These are phyloP conservation scores for Wickerhamiella spandovensis DNA, from an alignment of 805 yeast genomes.

Conservation along the genomic window DNA sequence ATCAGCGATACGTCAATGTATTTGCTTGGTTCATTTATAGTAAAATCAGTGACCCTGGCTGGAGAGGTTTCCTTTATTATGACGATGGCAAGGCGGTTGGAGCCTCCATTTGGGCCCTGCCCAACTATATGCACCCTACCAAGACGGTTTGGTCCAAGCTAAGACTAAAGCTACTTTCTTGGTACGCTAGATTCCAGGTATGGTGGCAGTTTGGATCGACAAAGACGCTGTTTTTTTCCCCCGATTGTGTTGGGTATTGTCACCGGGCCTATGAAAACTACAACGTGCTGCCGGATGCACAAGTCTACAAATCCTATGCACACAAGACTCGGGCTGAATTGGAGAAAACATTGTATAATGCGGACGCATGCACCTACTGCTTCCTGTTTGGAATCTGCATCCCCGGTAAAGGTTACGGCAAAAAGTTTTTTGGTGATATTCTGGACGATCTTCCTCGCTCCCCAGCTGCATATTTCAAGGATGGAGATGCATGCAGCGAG, in stretches of 20 bases:
- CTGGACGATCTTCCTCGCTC: background rate
- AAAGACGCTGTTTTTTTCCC: background rate
- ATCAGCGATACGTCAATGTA: background rate
- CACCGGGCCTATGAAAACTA: background rate
- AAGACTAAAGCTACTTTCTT: background rate
- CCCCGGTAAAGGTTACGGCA: background rate
- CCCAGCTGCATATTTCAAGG: background rate
- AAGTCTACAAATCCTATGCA: background rate
- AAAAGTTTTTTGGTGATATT: background rate
- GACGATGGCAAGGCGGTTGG: background rate
- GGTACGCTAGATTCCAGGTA: background rate
- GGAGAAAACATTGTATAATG: background rate
- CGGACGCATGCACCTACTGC: background rate
- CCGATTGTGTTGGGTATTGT: background rate
- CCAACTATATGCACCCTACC: background rate
- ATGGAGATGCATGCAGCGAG: background rate
- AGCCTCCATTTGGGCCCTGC: background rate
- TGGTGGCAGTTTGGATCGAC: background rate
- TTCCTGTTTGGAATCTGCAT: background rate
- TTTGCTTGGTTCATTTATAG: background rate
- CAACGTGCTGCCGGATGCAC: background rate
- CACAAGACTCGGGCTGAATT: background rate
- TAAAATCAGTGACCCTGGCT: background rate
- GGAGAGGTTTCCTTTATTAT: background rate
- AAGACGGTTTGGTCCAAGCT: background rate